phyloP scores from a whole-genome alignment of 2,329 filamentous ascomycete species.

The Neonectria sp. region DNA sequence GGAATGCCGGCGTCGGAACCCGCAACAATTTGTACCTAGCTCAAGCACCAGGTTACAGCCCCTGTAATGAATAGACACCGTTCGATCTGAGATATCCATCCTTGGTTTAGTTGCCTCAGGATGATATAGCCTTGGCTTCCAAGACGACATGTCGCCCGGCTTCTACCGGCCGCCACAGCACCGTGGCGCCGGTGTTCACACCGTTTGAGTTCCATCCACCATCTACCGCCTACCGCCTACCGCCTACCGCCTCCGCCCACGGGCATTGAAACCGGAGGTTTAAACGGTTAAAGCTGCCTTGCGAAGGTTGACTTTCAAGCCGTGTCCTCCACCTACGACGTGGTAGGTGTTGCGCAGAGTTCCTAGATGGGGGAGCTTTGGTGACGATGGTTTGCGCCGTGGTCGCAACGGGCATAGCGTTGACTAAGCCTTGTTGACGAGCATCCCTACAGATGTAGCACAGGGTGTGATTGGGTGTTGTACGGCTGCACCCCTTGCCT shows the following conservation, averaged over 20 bases:
- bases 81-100: not conserved
- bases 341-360: conserved; percentile 41
- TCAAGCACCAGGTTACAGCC: conserved; percentile 1
- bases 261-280: conserved; percentile 30
- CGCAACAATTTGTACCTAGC: not conserved
- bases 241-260: conserved; percentile 31
- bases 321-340: conserved; percentile 35
- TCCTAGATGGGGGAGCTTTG: conserved; percentile 41
- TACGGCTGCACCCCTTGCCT: conserved; percentile 30
- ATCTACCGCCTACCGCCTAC: not conserved
- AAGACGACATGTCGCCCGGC: conserved; percentile 18
- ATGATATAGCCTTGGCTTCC: not conserved
- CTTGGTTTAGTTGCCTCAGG: conserved; percentile 2
- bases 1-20: not conserved
- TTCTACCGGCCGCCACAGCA: conserved; percentile 25
- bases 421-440: conserved; percentile 40
- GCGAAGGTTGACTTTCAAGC: conserved; percentile 38
- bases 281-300: conserved; percentile 42
- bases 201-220: conserved; percentile 38
- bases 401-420: conserved; percentile 40
- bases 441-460: conserved; percentile 16
- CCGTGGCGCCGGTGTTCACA: conserved; percentile 40
- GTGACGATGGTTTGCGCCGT: conserved; percentile 39
- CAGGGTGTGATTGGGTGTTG: conserved; percentile 40
- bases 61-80: conserved; percentile 2